phyloP scores from a whole-genome alignment of 2,329 filamentous ascomycete genomes.

The Xylariaceae sp. region DNA sequence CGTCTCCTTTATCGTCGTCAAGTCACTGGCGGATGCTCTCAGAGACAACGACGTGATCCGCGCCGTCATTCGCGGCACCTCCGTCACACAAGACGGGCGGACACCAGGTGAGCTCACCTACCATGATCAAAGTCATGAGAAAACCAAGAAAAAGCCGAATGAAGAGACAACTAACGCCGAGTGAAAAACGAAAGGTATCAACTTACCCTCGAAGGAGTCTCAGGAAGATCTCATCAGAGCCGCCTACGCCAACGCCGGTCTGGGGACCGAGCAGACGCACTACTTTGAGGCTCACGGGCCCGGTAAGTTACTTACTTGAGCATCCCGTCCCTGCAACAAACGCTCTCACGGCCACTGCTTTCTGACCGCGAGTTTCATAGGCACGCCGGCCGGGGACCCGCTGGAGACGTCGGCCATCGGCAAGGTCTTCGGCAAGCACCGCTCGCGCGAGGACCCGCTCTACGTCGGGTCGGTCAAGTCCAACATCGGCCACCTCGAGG shows the following conservation, averaged over 20 bases:
- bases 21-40: conserved; percentile 38
- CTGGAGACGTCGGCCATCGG: conserved; percentile 31
- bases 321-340: not conserved
- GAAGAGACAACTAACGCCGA: too few relatives aligned
- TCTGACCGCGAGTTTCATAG: conserved; percentile 10
- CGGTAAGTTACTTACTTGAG: conserved; percentile 4
- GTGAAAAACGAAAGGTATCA: too few relatives aligned
- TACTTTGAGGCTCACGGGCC: conserved; percentile 33
- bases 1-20: conserved; percentile 37
- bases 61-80: conserved; percentile 31
- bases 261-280: conserved; percentile 21
- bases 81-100: conserved; percentile 36
- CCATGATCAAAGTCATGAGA: too few relatives aligned
- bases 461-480: conserved; percentile 22
- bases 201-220: conserved; percentile 23
- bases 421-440: conserved; percentile 19
- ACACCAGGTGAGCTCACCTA: conserved; percentile 27
- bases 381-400: conserved; percentile 33
- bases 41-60: conserved; percentile 35
- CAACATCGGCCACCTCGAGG: conserved; percentile 22
- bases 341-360: not conserved
- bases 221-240: conserved; percentile 30
- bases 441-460: conserved; percentile 13
- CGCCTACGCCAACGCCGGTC: conserved; percentile 23
- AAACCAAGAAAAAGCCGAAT: too few relatives aligned